Conservation (phyloP, 176 grass and related monocot species). For the Musa itinerans region DNA sequence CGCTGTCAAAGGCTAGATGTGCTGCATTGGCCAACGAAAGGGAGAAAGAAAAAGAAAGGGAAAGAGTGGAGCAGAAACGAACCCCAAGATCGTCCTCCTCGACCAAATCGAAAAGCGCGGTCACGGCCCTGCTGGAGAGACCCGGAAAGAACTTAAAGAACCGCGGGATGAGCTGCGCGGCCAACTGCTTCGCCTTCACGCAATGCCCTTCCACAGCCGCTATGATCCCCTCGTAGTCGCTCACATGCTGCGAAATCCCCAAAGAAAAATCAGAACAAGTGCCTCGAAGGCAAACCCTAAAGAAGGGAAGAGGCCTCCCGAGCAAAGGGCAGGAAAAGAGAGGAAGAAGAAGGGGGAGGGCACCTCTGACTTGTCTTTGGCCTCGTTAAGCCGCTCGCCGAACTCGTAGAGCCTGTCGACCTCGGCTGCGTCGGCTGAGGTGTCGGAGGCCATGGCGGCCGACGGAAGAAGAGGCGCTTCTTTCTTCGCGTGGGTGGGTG, state of each 20-base stretch:
- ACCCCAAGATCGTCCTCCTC: conserved; percentile 95
- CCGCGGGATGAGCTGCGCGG: conserved; percentile 90
- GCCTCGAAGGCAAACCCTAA: background rate
- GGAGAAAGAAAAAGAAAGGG: background rate
- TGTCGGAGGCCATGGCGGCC: conserved; percentile 47
- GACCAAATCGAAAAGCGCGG: conserved; percentile 87
- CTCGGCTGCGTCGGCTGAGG: conserved; percentile 60
- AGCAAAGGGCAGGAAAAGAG: background rate
- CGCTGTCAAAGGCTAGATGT: no score
- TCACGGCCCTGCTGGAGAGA: conserved; percentile 50
- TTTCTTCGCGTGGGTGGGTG: background rate
- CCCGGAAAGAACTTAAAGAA: conserved; percentile 80
- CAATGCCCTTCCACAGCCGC: conserved; percentile 75
- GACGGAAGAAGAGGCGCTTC: background rate
- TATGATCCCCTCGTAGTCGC: conserved; percentile 86
- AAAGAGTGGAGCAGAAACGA: background rate
- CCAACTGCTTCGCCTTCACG: conserved; percentile 92
- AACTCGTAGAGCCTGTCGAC: conserved; percentile 97
- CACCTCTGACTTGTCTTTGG: conserved; percentile 87
- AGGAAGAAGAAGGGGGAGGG: background rate
- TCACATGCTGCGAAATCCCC: conserved; percentile 41
- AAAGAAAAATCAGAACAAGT: background rate
- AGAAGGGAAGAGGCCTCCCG: background rate
- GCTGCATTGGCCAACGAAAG: no score
- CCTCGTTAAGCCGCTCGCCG: conserved; percentile 75